These are phyloP conservation scores for Arabidopsis arenosa DNA, from an alignment of 345 rosid genomes.

Conservation along the genomic window DNA sequence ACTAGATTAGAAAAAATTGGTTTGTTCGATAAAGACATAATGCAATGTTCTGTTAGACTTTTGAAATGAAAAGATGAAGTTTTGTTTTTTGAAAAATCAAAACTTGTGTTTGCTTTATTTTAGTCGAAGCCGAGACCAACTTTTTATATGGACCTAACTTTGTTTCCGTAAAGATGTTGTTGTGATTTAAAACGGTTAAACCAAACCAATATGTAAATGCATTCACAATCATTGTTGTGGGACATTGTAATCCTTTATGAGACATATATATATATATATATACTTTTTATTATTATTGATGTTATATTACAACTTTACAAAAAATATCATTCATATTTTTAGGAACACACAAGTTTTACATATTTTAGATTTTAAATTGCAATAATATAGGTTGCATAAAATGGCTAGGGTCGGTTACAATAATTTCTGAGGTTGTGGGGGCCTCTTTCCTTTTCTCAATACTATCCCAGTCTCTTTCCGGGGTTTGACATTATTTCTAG, in stretches of 20 bases:
- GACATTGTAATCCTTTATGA: conserved; percentile 34
- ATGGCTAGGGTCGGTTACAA: conserved; percentile 52
- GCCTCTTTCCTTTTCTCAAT: conserved; percentile 14
- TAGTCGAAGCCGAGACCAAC: conserved; percentile 26
- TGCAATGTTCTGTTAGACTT: conserved; percentile 4
- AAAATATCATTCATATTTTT: background rate
- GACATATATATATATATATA: background rate
- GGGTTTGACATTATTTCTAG: conserved; percentile 17
- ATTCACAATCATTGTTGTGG: conserved; percentile 33
- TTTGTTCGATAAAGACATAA: conserved; percentile 6
- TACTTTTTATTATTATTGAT: conserved; percentile 25
- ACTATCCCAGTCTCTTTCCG: conserved; percentile 1
- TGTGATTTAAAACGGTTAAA: conserved; percentile 19
- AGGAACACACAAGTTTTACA: conserved; percentile 1
- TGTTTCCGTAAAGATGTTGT: conserved; percentile 30
- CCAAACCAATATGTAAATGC: conserved; percentile 24
- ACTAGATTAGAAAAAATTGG: conserved; percentile 4
- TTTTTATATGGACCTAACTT: conserved; percentile 41
- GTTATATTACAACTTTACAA: background rate
- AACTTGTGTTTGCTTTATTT: background rate
- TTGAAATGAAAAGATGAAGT: background rate
- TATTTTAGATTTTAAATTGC: background rate
- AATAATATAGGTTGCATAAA: conserved; percentile 30
- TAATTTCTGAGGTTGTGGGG: conserved; percentile 45
- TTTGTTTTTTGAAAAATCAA: background rate